Percentiles rank a stretch among this genome's conserved stretches.
These are phyloP conservation scores for Cyberlindnera meyerae DNA, from an alignment of 805 yeast genomes.

Conservation along the genomic window DNA sequence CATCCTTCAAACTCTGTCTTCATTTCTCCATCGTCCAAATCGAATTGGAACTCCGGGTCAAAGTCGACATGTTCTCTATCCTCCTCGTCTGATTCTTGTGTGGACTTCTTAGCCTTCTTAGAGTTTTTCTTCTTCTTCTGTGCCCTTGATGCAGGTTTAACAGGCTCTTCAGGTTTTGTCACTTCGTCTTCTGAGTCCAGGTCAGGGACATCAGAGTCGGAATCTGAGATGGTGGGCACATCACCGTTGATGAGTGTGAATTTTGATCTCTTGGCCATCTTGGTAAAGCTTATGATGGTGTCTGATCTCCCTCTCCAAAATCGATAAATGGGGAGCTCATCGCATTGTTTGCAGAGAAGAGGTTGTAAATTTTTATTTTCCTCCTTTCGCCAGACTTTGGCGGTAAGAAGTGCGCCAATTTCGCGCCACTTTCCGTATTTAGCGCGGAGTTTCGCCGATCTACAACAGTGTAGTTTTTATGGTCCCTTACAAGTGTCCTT, in stretches of 20 bases:
- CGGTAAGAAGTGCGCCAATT: slow-evolving; percentile 1
- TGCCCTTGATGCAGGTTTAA: too few relatives aligned
- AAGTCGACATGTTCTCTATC: slow-evolving; percentile 46
- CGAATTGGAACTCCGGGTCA: slow-evolving; percentile 71
- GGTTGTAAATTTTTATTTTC: slow-evolving; percentile 12
- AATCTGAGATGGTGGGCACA: slow-evolving; percentile 70
- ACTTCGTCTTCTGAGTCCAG: slow-evolving; percentile 47
- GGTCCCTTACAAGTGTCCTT: too few relatives aligned
- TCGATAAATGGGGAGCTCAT: background rate
- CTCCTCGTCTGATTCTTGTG: slow-evolving; percentile 29
- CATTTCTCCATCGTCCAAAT: slow-evolving; percentile 53
- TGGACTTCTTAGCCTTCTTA: slow-evolving; percentile 22
- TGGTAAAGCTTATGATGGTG: too few relatives aligned
- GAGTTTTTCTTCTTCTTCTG: slow-evolving; percentile 16
- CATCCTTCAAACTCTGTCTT: slow-evolving; percentile 63
- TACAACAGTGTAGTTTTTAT: too few relatives aligned
- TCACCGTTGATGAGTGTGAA: slow-evolving; percentile 43
- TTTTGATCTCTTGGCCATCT: slow-evolving; percentile 19
- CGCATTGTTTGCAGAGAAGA: too few relatives aligned
- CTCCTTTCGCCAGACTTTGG: slow-evolving; percentile 11
- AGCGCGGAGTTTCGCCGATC: too few relatives aligned
- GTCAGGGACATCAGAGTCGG: slow-evolving; percentile 64
- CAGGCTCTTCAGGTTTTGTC: too few relatives aligned
- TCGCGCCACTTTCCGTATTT: too few relatives aligned
- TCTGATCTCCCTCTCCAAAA: background rate